Evolutionary conservation across 23 red algal species (phyloP).

Genomic region (Cyanidioschyzon merolae): DNA sequence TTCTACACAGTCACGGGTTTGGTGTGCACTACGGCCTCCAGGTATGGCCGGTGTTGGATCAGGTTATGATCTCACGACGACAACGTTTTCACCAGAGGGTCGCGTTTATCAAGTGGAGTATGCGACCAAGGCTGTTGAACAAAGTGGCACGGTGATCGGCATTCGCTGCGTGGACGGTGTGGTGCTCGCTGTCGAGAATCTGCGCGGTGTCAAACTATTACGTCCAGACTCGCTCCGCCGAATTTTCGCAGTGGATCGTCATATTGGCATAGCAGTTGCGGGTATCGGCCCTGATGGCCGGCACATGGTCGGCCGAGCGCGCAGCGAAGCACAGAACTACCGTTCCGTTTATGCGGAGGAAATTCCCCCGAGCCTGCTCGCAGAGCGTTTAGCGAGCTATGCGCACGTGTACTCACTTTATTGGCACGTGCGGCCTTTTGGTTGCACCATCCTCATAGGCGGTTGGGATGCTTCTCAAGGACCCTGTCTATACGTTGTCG

Average conservation of each 20-base stretch:
- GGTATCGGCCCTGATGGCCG: slow-evolving; percentile 85
- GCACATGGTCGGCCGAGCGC: slow-evolving; percentile 60
- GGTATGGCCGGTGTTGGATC: slow-evolving; percentile 4
- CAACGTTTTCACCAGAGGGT: slow-evolving; percentile 96
- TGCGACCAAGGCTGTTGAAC: slow-evolving; percentile 85
- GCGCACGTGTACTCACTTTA: slow-evolving; percentile 86
- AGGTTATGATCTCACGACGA: slow-evolving; percentile 78
- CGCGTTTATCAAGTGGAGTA: slow-evolving; percentile 98
- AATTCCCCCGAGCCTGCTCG: slow-evolving; percentile 73
- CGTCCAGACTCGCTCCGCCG: slow-evolving; percentile 54
- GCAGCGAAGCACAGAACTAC: slow-evolving; percentile 64
- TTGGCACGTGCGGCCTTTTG: slow-evolving; percentile 93
- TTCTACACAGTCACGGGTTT: too few relatives aligned
- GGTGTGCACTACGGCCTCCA: too few relatives aligned
- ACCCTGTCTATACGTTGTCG: slow-evolving; percentile 70
- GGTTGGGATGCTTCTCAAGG: slow-evolving; percentile 35
- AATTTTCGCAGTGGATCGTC: slow-evolving; percentile 63
- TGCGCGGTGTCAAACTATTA: slow-evolving; percentile 59
- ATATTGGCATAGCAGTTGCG: slow-evolving; percentile 61
- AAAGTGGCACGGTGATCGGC: slow-evolving; percentile 72
- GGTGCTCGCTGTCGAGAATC: slow-evolving; percentile 88
- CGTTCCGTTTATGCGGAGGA: slow-evolving; percentile 54
- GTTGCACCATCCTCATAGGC: slow-evolving; percentile 71
- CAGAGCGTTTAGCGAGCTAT: slow-evolving; percentile 81
- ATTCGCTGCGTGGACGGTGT: slow-evolving; percentile 78